Evolutionary conservation across 2,329 filamentous ascomycete species (phyloP), one percentile per base, ranked within the genome.

Genomic region (Fusarium nodosum): DNA sequence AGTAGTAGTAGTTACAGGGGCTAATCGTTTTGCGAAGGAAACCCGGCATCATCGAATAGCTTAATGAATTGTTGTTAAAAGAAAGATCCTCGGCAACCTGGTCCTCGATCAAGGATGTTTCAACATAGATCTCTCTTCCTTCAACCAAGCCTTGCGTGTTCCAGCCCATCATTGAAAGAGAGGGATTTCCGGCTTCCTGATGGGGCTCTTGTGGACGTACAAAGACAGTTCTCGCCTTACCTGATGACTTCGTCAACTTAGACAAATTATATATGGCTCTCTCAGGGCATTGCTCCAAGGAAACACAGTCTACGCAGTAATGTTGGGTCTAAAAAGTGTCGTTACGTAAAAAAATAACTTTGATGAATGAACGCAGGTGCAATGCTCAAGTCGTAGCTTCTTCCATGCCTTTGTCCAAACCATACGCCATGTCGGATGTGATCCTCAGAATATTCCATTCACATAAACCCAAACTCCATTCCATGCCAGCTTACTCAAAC

Each of bases 401-500:
- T 46, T 31, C 56, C 30, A 46, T 54, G 31, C 48, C 44, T 44
- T 34, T 60, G 38, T 55, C 50, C 54, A 56, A 56, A 18, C 44
- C 38, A 10, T 72, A 73, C 72, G 59, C 72, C 72, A 41, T 68
- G 54, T 64, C 58, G 59, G 52, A 45, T 24, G 16, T 42, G 50
- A 22, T 20, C 22, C 28, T 45, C 34, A 34, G 30, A 28, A 30
- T 66, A 61, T 51, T 50, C 41, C 44, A 22, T 28, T 54, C 42
- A 31, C 22, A 55, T 22, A 44, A 36, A 51, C 39, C 48, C 15
- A 20, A 72, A 72, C 65, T 50, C 64, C 66, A 34, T 57, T 28
- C 45, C 39, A 57, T 57, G 31, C 26, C n/a, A n/a, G 44, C 28
- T 72, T 69, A 80, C 68, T 77, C 78, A 76, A 81, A 81, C 3